A percentile compares a stretch with the other conserved stretches of the same genome.
Conservation (phyloP, 768 basidiomycete genomes). For the Sporobolomyces pararoseus region DNA sequence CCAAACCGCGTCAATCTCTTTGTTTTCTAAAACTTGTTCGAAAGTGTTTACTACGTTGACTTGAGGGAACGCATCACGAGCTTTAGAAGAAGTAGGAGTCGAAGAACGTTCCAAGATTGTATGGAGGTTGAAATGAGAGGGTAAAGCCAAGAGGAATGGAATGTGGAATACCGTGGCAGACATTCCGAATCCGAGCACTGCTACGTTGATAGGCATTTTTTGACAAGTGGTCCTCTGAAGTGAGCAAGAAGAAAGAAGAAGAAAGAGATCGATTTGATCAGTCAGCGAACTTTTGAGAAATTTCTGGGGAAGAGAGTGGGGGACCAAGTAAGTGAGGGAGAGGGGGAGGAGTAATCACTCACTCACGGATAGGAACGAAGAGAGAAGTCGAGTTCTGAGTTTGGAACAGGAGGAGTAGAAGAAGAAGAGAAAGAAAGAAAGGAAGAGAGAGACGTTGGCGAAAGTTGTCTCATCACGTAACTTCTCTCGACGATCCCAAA, state of each 20-base stretch:
- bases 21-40: conserved; percentile 61
- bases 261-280: no score
- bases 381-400: no score
- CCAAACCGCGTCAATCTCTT: conserved; percentile 59
- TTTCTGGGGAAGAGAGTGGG: neutral
- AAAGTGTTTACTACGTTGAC: conserved; percentile 60
- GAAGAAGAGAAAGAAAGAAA: neutral
- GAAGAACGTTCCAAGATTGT: conserved; percentile 72
- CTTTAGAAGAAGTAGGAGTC: conserved; percentile 56
- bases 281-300: no score
- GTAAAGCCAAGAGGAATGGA: conserved; percentile 70
- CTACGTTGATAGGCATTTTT: conserved; percentile 21
- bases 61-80: conserved; percentile 60
- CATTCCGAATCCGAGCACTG: conserved; percentile 41
- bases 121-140: conserved; percentile 63
- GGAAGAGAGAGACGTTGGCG: no score
- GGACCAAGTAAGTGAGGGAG: neutral
- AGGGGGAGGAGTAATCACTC: neutral
- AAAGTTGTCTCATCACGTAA: neutral
- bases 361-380: neutral
- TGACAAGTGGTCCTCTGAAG: neutral
- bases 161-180: conserved; percentile 62
- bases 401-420: neutral
- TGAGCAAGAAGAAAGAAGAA: no score
- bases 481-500: conserved; percentile 46